Evolutionary conservation across 1,284 basidiomycete species (phyloP).

Genomic region (Pseudozyma tsukubaensis): DNA sequence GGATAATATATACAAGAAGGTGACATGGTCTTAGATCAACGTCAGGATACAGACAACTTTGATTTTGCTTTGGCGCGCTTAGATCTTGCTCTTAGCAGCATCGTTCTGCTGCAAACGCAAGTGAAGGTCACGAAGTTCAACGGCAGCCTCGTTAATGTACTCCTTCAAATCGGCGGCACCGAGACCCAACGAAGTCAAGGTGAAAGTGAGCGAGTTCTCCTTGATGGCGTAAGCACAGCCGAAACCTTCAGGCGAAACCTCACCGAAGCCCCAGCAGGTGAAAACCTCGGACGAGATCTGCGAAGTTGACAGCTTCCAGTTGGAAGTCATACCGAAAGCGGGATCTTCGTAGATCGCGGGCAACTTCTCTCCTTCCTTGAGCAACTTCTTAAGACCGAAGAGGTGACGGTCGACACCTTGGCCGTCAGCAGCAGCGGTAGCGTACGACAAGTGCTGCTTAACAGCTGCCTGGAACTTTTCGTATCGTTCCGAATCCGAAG

Average conservation of each 20-base stretch:
- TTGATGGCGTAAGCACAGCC: constrained; percentile 93
- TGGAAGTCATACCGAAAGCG: constrained; percentile 78
- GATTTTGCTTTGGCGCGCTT: background rate
- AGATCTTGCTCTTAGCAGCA: constrained; percentile 30
- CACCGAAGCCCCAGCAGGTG: constrained; percentile 96
- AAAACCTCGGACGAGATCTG: constrained; percentile 85
- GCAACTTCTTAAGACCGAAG: constrained; percentile 86
- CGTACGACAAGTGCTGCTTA: constrained; percentile 85
- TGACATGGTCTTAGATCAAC: background rate
- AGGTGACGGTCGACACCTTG: constrained; percentile 96
- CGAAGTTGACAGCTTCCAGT: constrained; percentile 93
- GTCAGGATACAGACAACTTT: too few species aligned
- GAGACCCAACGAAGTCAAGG: constrained; percentile 81
- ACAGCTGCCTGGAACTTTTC: constrained; percentile 82
- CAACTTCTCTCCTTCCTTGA: constrained; percentile 80
- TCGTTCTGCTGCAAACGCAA: constrained; percentile 52
- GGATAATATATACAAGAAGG: background rate
- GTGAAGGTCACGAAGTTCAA: constrained; percentile 68
- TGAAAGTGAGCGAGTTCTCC: constrained; percentile 88
- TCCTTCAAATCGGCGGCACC: constrained; percentile 72
- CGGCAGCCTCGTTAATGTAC: constrained; percentile 68
- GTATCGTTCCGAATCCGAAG: constrained; percentile 75
- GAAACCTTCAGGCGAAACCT: constrained; percentile 89
- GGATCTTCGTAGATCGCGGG: constrained; percentile 84
- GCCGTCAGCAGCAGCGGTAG: constrained; percentile 89